These are phyloP conservation scores for Cardamine chenopodiifolia DNA, from an alignment of 345 rosid genomes.

Conservation along the genomic window DNA sequence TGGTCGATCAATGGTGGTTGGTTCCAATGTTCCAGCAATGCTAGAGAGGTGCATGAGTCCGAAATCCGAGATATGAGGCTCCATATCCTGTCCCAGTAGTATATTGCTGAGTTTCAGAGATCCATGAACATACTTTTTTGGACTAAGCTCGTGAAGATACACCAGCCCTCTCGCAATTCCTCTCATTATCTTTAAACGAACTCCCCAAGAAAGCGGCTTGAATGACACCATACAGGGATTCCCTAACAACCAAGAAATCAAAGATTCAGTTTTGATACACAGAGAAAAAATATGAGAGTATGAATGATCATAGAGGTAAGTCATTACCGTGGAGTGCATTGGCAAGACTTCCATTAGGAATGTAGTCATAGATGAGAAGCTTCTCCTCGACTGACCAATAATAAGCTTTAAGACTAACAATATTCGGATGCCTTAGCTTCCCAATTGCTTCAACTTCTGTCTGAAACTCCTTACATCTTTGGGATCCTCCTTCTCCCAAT, in stretches of 20 bases:
- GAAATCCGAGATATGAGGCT: slow-evolving; percentile 78
- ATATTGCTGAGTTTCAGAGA: slow-evolving; percentile 81
- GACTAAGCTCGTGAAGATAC: slow-evolving; percentile 87
- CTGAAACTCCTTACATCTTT: slow-evolving; percentile 89
- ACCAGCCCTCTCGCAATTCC: slow-evolving; percentile 78
- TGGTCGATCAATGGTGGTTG: slow-evolving; percentile 59
- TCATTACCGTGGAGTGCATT: slow-evolving; percentile 76
- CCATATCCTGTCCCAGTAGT: slow-evolving; percentile 72
- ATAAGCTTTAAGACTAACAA: slow-evolving; percentile 82
- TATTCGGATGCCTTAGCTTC: slow-evolving; percentile 83
- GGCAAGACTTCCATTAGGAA: slow-evolving; percentile 81
- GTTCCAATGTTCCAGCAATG: slow-evolving; percentile 72
- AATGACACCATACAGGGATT: slow-evolving; percentile 68
- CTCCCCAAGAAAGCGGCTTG: slow-evolving; percentile 72
- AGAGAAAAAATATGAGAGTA: background rate
- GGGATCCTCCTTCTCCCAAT: slow-evolving; percentile 94
- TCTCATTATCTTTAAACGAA: slow-evolving; percentile 69
- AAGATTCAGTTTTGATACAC: slow-evolving; percentile 20
- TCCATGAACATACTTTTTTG: slow-evolving; percentile 89
- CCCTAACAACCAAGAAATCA: slow-evolving; percentile 44
- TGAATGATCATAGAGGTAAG: background rate
- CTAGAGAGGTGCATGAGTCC: slow-evolving; percentile 91
- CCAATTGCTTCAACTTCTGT: slow-evolving; percentile 93
- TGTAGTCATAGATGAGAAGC: slow-evolving; percentile 81
- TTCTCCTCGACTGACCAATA: slow-evolving; percentile 98